Base-by-base conservation (phyloP, 2,329 filamentous ascomycete genomes). In the Colletotrichum paranaense region DNA sequence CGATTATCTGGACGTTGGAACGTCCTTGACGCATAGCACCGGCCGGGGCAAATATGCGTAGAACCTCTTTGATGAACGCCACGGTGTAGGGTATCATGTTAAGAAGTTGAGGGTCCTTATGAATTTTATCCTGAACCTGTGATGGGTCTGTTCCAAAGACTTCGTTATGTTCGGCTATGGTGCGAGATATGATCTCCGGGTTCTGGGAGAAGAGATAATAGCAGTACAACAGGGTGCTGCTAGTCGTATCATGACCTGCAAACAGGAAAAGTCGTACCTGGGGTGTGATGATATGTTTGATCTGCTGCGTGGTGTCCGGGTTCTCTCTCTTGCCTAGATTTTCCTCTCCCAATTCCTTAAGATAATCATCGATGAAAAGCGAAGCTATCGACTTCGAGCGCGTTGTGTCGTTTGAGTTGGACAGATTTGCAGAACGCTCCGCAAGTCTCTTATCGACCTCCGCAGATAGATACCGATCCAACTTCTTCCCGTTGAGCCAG, bases 51-150 rank as follows among this genome's bases (percentile, higher is more conserved):
- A 86, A 88, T 35, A 91, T 78, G 6, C 89, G 84, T 22, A 91
- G 80, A 0, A 85, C 81, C 79, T 91, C 89, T 75, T 89, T 88
- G 73, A 90, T 84, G 26, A 89, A 84, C 35, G 88, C 88, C 5
- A 79, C 80, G 3, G 88, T 88, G 77, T 88, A 90, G 0, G 84
- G 82, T 28, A 91, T 81, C 55, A 84, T 81, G 78, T 87, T 88
- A 62, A 91, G 81, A 4, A 87, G 80, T 30, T 82, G 78, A 0
- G 87, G 84, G 30, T 87, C 80, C 2, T 81, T 74, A 42, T 80
- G 78, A 24, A 91, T 81, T 32, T 82, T 78, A 2, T 78, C 76
- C 35, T 82, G 83, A 0, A 82, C 82, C 5, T 78, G 78, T 5
- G 80, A 76, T 9, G 81, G 76, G 55, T 86, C 82, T 0, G 82